phyloP scores from a whole-genome alignment of 2,329 filamentous ascomycete genomes.

The Fusarium sp. region DNA sequence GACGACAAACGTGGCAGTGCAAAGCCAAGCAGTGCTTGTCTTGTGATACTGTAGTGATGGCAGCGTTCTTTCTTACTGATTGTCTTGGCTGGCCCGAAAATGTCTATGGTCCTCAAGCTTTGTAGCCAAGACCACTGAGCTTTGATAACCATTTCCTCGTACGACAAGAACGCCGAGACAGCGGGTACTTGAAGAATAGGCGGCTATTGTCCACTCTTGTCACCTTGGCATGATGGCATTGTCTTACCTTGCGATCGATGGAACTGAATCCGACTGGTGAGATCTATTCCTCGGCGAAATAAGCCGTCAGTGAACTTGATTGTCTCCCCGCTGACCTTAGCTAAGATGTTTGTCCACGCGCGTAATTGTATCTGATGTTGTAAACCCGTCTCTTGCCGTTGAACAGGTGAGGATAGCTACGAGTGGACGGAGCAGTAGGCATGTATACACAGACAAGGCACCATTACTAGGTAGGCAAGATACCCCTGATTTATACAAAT shows the following conservation, averaged over 20 bases:
- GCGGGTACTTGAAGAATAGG: not conserved
- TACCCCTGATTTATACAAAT: no score
- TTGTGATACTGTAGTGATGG: not conserved
- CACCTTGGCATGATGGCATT: constrained; percentile 6
- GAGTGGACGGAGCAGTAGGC: not conserved
- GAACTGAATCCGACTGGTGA: not conserved
- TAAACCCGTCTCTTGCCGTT: not conserved
- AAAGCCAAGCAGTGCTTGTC: constrained; percentile 17
- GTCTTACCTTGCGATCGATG: not conserved
- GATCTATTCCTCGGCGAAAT: not conserved
- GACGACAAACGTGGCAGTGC: constrained; percentile 46
- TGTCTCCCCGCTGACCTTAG: not conserved
- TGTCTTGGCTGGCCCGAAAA: constrained; percentile 1
- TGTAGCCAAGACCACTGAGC: constrained; percentile 29
- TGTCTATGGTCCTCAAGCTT: constrained; percentile 40
- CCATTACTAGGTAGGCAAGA: no score
- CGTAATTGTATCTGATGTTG: not conserved
- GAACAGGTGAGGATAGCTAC: not conserved
- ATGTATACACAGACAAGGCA: not conserved
- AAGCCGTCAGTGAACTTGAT: not conserved
- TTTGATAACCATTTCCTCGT: constrained; percentile 17
- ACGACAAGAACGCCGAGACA: not conserved
- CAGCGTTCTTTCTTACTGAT: not conserved
- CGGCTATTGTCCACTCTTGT: not conserved
- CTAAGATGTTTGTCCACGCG: not conserved